Evolutionary conservation across 371 early-diverging fungal genomes (phyloP).

Genomic region (Mucor saturninus): DNA sequence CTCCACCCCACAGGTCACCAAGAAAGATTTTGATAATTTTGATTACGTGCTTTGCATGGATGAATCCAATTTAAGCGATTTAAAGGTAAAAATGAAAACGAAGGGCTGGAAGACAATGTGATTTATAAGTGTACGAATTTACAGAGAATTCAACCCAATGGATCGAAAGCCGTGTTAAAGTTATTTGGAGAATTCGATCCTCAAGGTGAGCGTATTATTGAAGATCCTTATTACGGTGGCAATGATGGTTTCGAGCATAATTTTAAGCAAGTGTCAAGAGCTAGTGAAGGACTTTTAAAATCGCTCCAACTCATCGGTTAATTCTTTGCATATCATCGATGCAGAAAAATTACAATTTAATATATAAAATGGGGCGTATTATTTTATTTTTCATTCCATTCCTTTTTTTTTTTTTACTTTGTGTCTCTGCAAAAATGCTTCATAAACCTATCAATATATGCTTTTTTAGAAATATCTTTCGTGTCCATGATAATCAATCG

Average conservation of each 20-base stretch:
- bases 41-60: conserved; percentile 93
- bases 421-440: neutral
- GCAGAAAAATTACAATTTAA: neutral
- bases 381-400: neutral
- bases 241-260: conserved; percentile 85
- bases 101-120: neutral
- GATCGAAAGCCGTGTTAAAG: conserved; percentile 55
- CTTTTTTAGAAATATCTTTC: conserved; percentile 42
- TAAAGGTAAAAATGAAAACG: conserved; percentile 51
- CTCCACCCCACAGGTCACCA: conserved; percentile 51
- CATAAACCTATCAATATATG: conserved; percentile 26
- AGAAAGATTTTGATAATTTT: conserved; percentile 70
- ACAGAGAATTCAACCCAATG: conserved; percentile 38
- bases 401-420: neutral
- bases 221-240: conserved; percentile 92
- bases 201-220: conserved; percentile 75
- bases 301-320: conserved; percentile 32
- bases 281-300: conserved; percentile 52
- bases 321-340: conserved; percentile 1
- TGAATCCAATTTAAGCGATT: conserved; percentile 73
- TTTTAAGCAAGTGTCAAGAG: conserved; percentile 81
- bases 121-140: conserved; percentile 1
- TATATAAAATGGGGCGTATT: neutral
- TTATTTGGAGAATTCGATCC: conserved; percentile 92
- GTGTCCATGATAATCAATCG: conserved; percentile 41